Base-by-base conservation (phyloP, 345 rosid species). In the Arabis hirsuta region DNA sequence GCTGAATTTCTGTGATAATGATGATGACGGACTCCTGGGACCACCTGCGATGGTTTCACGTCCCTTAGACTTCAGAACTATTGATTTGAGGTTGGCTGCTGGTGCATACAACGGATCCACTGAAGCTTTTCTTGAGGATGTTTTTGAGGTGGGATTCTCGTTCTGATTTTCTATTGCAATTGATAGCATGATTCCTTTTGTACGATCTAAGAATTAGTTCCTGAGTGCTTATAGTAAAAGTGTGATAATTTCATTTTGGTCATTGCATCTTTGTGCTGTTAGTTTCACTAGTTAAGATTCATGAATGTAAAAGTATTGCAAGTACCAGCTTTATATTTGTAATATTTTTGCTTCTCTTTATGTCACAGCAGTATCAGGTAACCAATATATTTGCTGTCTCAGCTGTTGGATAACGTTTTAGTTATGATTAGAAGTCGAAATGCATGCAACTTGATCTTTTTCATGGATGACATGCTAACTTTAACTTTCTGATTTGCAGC, bases 11-110 rank as follows among this genome's bases (percentile, higher is more conserved):
- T 70, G 73, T 53, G 96, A 91, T 72, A 90, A 86, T 82, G 97
- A 90, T 78, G 99, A 91, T 54, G 98, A 91, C 66, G 97, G 97
- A 27, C 89, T 95, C 76, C 92, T 95, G 81, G 99, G 99, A 56
- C 83, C 93, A 79, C 97, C 99, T 59, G 97, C 92, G 62, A 86
- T 91, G 93, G 92, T 95, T 53, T 84, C 99, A 7, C 93, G 97
- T 47, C 97, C 97, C 73, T 71, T 95, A 74, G 99, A 95, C 83
- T 95, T 95, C 60, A 82, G 97, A 84, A 95, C 96, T 60, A 88
- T 95, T 65, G 99, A 95, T 88, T 79, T 91, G 80, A 86, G 97
- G 83, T 83, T 95, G 82, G 97, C 91, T 31, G 83, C 82, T 70
- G 96, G 97, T 71, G 96, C 92, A 7, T 95, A 95, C 73, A 84